phyloP scores from a whole-genome alignment of 2,329 filamentous ascomycete genomes.

The Fusarium brachygibbosum region DNA sequence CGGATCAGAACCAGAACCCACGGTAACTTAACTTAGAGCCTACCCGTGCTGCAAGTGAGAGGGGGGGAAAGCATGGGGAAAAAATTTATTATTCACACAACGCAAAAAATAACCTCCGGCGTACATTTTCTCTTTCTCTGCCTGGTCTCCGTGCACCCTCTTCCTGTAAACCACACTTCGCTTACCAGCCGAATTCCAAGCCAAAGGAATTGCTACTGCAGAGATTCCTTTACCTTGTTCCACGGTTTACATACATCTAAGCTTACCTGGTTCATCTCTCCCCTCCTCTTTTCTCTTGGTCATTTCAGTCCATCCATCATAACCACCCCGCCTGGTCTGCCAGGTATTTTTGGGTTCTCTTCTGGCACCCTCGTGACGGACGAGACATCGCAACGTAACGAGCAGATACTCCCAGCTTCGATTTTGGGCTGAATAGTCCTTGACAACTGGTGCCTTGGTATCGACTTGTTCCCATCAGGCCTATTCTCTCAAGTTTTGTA shows the following conservation, averaged over 20 bases:
- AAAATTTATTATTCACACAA: slow-evolving; percentile 60
- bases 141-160: slow-evolving; percentile 48
- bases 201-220: slow-evolving; percentile 48
- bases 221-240: slow-evolving; percentile 29
- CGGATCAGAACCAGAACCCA: slow-evolving; percentile 22
- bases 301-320: slow-evolving; percentile 19
- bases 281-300: slow-evolving; percentile 18
- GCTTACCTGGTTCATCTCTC: slow-evolving; percentile 21
- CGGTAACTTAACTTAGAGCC: slow-evolving; percentile 6
- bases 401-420: slow-evolving; percentile 24
- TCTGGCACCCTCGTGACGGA: slow-evolving; percentile 35
- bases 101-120: slow-evolving; percentile 55
- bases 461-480: slow-evolving; percentile 29
- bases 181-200: slow-evolving; percentile 49
- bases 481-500: slow-evolving; percentile 20
- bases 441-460: slow-evolving; percentile 23
- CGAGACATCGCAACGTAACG: slow-evolving; percentile 26
- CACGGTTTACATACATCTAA: slow-evolving; percentile 9
- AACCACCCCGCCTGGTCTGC: slow-evolving; percentile 21
- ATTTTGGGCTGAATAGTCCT: slow-evolving; percentile 9
- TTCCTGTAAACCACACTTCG: slow-evolving; percentile 48
- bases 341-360: slow-evolving; percentile 29
- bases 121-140: slow-evolving; percentile 48
- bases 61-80: slow-evolving; percentile 52
- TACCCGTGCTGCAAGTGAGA: slow-evolving; percentile 29